These are phyloP conservation scores for Penicillium occitanis DNA, from an alignment of 2,329 filamentous ascomycete genomes.

Conservation along the genomic window DNA sequence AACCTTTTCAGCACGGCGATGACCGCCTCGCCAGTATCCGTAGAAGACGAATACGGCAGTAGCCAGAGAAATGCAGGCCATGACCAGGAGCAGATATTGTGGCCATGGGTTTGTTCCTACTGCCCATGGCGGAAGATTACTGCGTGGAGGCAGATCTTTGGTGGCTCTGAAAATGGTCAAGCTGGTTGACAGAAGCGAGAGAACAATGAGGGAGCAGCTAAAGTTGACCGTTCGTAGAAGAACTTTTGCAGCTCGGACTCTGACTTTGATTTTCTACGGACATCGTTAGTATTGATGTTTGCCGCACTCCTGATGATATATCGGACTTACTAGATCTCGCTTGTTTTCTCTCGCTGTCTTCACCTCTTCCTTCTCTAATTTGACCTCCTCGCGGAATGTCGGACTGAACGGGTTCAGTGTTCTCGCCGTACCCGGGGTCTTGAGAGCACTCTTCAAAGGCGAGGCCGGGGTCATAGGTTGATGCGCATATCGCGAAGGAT, in stretches of 20 bases:
- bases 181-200: constrained; percentile 84
- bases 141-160: constrained; percentile 69
- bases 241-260: constrained; percentile 90
- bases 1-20: constrained; percentile 85
- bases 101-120: constrained; percentile 79
- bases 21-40: constrained; percentile 85
- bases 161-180: constrained; percentile 93
- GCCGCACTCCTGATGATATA: no score
- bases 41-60: constrained; percentile 78
- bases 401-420: constrained; percentile 81
- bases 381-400: constrained; percentile 84
- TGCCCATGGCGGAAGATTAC: constrained; percentile 83
- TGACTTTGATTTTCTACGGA: constrained; percentile 80
- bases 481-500: constrained; percentile 49
- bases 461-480: constrained; percentile 67
- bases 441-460: constrained; percentile 87
- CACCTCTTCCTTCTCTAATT: constrained; percentile 80
- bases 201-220: constrained; percentile 90
- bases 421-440: constrained; percentile 76
- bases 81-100: constrained; percentile 76
- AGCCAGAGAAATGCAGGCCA: constrained; percentile 76
- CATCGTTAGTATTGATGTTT: background rate
- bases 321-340: constrained; percentile 73
- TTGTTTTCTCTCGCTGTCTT: constrained; percentile 82
- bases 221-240: constrained; percentile 95